Conservation (phyloP, 495 filamentous ascomycete genomes). For the Trichoderma gamsii region DNA sequence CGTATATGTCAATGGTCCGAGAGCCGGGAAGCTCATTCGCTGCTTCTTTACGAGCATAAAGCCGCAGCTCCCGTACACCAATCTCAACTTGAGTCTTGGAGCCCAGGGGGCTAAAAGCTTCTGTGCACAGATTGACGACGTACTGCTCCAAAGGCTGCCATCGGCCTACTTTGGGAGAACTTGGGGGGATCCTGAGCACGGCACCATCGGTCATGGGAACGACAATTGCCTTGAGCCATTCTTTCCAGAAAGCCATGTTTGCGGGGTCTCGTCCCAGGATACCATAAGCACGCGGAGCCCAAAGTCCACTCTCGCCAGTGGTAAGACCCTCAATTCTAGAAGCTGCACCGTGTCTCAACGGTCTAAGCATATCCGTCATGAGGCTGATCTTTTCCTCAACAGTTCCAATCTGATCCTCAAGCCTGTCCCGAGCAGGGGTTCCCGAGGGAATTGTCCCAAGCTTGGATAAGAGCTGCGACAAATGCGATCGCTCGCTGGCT, state of each 20-base stretch:
- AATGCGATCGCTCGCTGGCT: constrained; percentile 80
- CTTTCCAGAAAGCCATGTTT: constrained; percentile 94
- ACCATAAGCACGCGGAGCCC: constrained; percentile 92
- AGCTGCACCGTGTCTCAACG: constrained; percentile 87
- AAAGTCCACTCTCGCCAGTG: constrained; percentile 91
- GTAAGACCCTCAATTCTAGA: constrained; percentile 97
- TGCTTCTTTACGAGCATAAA: constrained; percentile 91
- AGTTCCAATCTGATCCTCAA: constrained; percentile 91
- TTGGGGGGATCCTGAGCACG: constrained; percentile 74
- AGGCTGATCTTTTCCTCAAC: constrained; percentile 95
- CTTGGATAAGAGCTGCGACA: constrained; percentile 78
- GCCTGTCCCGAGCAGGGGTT: constrained; percentile 67
- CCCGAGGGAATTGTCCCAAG: constrained; percentile 75
- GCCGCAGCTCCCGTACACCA: constrained; percentile 76
- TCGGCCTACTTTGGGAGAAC: constrained; percentile 84
- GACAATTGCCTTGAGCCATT: constrained; percentile 88
- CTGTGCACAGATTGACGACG: constrained; percentile 94
- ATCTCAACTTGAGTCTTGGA: constrained; percentile 96
- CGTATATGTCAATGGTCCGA: constrained; percentile 87
- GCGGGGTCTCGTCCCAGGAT: constrained; percentile 80
- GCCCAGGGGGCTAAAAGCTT: constrained; percentile 82
- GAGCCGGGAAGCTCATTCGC: constrained; percentile 90
- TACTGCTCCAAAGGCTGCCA: constrained; percentile 97
- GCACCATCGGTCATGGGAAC: constrained; percentile 91
- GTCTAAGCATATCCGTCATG: constrained; percentile 92